A percentile compares a stretch with the other conserved stretches of the same genome.
Conservation (phyloP, 345 rosid genomes). For the Iberis pinnata region DNA sequence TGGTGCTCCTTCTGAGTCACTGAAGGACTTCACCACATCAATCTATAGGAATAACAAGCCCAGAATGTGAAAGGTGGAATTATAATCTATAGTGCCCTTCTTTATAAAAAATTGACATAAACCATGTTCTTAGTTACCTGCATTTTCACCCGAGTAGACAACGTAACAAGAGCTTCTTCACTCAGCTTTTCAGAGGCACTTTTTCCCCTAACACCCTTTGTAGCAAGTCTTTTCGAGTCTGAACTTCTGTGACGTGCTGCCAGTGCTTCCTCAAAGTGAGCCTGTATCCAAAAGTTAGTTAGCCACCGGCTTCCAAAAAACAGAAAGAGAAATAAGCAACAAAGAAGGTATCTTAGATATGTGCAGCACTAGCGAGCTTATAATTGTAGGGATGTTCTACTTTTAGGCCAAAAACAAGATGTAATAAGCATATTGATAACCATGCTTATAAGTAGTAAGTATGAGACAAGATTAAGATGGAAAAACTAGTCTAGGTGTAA, state of each 20-base stretch:
- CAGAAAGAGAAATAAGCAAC: not conserved
- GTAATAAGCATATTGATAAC: conserved; percentile 1
- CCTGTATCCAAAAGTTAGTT: conserved; percentile 40
- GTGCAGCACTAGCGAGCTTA: not conserved
- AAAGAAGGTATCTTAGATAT: not conserved
- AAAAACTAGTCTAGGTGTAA: not conserved
- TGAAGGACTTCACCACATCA: conserved; percentile 77
- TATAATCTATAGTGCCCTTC: not conserved
- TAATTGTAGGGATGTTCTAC: conserved; percentile 1
- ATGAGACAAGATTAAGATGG: not conserved
- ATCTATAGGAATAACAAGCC: conserved; percentile 38
- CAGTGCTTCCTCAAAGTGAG: conserved; percentile 91
- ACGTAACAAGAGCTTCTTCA: conserved; percentile 83
- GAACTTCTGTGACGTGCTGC: conserved; percentile 72
- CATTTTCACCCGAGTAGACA: conserved; percentile 72
- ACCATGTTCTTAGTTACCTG: conserved; percentile 44
- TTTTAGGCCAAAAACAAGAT: conserved; percentile 2
- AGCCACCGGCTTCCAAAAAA: conserved; percentile 2
- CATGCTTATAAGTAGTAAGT: not conserved
- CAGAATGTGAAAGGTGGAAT: conserved; percentile 12
- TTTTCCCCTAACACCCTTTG: conserved; percentile 69
- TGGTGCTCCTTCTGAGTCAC: conserved; percentile 72
- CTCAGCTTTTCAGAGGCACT: conserved; percentile 68
- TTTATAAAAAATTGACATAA: conserved; percentile 9
- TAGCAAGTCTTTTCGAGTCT: conserved; percentile 57